Percentiles rank a stretch among this genome's conserved stretches.
These are phyloP conservation scores for Solanum chiquidenum DNA, from an alignment of 257 asterid species.

Conservation along the genomic window DNA sequence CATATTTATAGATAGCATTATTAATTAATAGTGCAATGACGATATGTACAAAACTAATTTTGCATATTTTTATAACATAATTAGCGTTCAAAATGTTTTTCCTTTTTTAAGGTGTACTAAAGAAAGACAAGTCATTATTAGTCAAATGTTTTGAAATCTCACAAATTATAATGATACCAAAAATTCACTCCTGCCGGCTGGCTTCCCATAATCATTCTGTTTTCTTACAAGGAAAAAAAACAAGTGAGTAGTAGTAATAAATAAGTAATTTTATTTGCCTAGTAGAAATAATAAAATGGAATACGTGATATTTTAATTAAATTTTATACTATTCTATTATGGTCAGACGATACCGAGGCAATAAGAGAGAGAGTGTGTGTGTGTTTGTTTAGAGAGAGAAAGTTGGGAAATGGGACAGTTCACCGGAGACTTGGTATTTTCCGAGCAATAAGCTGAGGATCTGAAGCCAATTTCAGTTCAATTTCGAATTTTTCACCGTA, in stretches of 20 bases:
- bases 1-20: background rate
- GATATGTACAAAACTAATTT: background rate
- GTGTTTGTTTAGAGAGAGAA: background rate
- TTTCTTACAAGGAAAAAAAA: background rate
- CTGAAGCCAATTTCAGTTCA: background rate
- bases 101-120: background rate
- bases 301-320: too few species aligned
- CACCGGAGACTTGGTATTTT: background rate
- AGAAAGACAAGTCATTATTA: background rate
- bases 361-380: background rate
- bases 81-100: too few species aligned
- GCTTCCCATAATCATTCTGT: background rate
- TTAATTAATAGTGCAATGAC: too few species aligned
- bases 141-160: background rate
- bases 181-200: background rate
- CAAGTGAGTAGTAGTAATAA: too few species aligned
- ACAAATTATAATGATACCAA: background rate
- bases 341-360: background rate
- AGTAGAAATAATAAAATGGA: background rate
- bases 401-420: background rate
- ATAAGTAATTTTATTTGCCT: background rate
- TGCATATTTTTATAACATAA: background rate
- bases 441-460: background rate
- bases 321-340: background rate
- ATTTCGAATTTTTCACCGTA: background rate